A percentile compares a stretch with the other conserved stretches of the same genome.
These are phyloP conservation scores for Rutstroemia sp. DNA, from an alignment of 2,329 filamentous ascomycete species.

Conservation along the genomic window DNA sequence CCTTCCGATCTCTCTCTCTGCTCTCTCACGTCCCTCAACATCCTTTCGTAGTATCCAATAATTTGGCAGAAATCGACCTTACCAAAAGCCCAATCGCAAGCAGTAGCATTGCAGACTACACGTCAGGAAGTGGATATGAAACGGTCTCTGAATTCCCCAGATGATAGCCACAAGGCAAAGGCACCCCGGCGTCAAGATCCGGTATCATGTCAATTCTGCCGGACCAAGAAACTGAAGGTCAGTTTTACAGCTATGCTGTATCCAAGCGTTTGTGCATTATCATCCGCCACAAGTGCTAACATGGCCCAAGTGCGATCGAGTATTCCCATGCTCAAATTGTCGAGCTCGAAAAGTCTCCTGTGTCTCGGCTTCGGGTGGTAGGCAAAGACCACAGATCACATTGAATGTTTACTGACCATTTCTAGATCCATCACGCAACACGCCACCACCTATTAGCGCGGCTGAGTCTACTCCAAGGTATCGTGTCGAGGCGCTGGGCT, in stretches of 20 bases:
- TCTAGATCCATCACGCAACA: not conserved
- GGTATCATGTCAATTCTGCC: constrained; percentile 22
- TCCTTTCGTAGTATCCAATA: not conserved
- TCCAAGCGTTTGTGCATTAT: too few species aligned
- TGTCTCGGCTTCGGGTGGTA: not conserved
- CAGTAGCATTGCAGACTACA: too few species aligned
- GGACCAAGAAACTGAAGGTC: constrained; percentile 17
- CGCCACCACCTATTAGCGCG: not conserved
- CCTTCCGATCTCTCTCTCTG: not conserved
- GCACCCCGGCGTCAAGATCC: constrained; percentile 19
- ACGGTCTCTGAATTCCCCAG: not conserved
- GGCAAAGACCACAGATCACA: not conserved
- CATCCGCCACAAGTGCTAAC: not conserved
- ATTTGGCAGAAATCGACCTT: not conserved
- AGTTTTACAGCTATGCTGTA: not conserved
- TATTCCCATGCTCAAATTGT: constrained; percentile 23
- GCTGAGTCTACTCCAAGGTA: not conserved
- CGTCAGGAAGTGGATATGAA: not conserved
- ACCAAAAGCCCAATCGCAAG: not conserved
- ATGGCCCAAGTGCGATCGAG: constrained; percentile 18
- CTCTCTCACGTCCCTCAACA: not conserved
- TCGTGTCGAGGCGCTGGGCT: too few species aligned
- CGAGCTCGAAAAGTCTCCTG: constrained; percentile 12
- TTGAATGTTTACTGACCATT: not conserved
- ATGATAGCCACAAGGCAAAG: not conserved